Percentiles rank a stretch among this genome's conserved stretches.
Conservation (phyloP, 2,329 filamentous ascomycete genomes). For the Eurotiales sp. region DNA sequence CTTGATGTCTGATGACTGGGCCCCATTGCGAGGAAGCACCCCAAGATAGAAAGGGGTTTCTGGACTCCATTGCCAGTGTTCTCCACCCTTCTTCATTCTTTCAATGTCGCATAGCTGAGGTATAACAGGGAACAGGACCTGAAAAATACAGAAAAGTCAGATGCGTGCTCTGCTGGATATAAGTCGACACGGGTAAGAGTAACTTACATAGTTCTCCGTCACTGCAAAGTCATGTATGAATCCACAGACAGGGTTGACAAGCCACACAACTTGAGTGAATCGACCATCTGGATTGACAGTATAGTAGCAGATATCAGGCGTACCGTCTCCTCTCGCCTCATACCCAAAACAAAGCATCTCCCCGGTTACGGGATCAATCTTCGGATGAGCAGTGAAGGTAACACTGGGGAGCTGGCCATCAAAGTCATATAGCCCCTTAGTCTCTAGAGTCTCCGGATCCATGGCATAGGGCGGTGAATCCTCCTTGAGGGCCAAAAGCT, state of each 20-base stretch:
- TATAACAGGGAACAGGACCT: constrained; percentile 37
- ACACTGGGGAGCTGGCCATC: constrained; percentile 45
- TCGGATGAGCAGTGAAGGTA: constrained; percentile 52
- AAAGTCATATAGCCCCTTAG: constrained; percentile 50
- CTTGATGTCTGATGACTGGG: constrained; percentile 31
- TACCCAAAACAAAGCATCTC: constrained; percentile 53
- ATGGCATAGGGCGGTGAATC: constrained; percentile 51
- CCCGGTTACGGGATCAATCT: constrained; percentile 48
- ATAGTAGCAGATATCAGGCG: constrained; percentile 37
- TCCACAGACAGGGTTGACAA: constrained; percentile 32
- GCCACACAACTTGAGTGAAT: constrained; percentile 30
- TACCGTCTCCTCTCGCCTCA: constrained; percentile 40
- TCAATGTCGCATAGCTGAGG: constrained; percentile 34
- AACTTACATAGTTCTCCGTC: constrained; percentile 35
- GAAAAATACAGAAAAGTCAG: background rate
- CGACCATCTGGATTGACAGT: constrained; percentile 26
- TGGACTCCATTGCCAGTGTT: constrained; percentile 40
- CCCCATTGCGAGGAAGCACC: constrained; percentile 22
- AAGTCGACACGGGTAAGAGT: background rate
- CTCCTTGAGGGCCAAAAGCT: constrained; percentile 46
- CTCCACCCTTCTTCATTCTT: constrained; percentile 35
- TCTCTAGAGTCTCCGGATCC: constrained; percentile 46
- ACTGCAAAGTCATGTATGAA: constrained; percentile 45
- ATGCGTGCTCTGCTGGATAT: background rate
- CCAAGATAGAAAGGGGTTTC: constrained; percentile 28